Conservation (phyloP, 495 filamentous ascomycete species). For the Evernia prunastri region DNA sequence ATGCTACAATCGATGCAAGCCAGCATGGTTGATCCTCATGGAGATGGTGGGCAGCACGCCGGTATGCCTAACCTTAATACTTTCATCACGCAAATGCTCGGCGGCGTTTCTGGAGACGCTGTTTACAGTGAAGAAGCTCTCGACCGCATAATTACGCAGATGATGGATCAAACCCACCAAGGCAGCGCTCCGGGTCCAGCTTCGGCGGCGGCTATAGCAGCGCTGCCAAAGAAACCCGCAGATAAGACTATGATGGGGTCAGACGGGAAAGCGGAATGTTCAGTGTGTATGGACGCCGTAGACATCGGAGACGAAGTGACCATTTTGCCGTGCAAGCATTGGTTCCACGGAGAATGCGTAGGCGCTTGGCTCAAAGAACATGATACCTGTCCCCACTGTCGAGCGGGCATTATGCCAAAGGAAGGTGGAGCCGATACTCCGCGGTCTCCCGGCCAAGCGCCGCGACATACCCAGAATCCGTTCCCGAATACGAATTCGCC, state of each 20-base stretch:
- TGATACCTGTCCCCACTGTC: slow-evolving; percentile 86
- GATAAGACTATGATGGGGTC: slow-evolving; percentile 57
- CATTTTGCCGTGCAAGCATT: slow-evolving; percentile 80
- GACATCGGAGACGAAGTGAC: slow-evolving; percentile 67
- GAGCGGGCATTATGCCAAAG: slow-evolving; percentile 56
- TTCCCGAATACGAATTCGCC: slow-evolving; percentile 1
- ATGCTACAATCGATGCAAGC: slow-evolving; percentile 21
- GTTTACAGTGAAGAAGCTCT: slow-evolving; percentile 88
- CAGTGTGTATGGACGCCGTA: slow-evolving; percentile 89
- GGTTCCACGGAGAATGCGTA: slow-evolving; percentile 80
- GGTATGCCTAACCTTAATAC: slow-evolving; percentile 35
- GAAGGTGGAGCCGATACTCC: slow-evolving; percentile 17
- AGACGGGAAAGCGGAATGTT: slow-evolving; percentile 70
- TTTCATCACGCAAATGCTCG: slow-evolving; percentile 48
- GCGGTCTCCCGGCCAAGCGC: slow-evolving; percentile 22
- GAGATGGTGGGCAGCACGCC: slow-evolving; percentile 8
- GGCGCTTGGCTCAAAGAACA: slow-evolving; percentile 76
- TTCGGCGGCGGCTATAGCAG: slow-evolving; percentile 61
- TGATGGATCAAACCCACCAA: slow-evolving; percentile 74
- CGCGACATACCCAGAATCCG: slow-evolving; percentile 20
- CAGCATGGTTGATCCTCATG: slow-evolving; percentile 12
- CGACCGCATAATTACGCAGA: slow-evolving; percentile 76
- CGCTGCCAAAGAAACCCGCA: slow-evolving; percentile 62
- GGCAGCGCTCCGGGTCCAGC: slow-evolving; percentile 81
- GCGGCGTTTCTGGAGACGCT: slow-evolving; percentile 65